Evolutionary conservation across 139 green algal species (phyloP).

Genomic region (Nannochloris sp.): DNA sequence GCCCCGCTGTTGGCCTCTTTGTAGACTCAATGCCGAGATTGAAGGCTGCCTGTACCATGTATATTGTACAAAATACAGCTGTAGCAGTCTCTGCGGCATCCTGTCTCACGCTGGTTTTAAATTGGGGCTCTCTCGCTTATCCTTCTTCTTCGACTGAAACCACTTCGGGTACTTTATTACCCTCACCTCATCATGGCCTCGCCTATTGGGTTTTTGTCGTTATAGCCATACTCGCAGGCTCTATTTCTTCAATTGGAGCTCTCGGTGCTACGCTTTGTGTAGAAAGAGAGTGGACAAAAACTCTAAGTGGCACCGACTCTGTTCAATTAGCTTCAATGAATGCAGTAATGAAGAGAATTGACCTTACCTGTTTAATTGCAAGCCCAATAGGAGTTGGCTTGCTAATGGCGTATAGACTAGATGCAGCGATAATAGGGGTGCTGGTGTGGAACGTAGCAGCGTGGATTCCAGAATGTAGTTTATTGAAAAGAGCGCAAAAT

Average conservation of each 20-base stretch:
- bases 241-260: constrained; percentile 42
- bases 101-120: not conserved
- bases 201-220: constrained; percentile 33
- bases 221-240: constrained; percentile 29
- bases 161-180: no score
- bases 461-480: constrained; percentile 47
- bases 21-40: constrained; percentile 38
- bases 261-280: constrained; percentile 50
- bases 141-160: not conserved
- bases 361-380: constrained; percentile 63
- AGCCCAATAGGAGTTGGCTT: constrained; percentile 53
- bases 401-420: constrained; percentile 52
- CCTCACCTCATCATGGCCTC: no score
- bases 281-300: constrained; percentile 49
- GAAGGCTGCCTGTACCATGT: constrained; percentile 29
- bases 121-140: not conserved
- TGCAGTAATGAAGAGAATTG: constrained; percentile 68
- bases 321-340: constrained; percentile 38
- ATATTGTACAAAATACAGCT: constrained; percentile 49
- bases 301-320: constrained; percentile 35
- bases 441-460: constrained; percentile 45
- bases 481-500: constrained; percentile 37
- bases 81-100: not conserved
- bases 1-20: constrained; percentile 27
- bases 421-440: constrained; percentile 21